Base-by-base conservation (phyloP, 345 rosid species). In the Aegle marmelos region DNA sequence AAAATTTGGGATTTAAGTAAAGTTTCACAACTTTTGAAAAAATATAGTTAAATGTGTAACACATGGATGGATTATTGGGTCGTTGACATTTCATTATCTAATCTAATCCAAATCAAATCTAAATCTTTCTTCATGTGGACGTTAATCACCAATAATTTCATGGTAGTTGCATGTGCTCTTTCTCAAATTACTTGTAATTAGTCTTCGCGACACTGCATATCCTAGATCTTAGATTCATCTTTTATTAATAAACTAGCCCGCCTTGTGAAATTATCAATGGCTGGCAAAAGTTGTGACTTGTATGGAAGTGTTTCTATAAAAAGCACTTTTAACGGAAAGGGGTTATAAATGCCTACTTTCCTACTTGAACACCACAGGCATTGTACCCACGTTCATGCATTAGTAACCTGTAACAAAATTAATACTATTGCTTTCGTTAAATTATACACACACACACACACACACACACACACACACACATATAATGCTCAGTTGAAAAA, bases 21-120 rank as follows among this genome's bases (percentile, higher is more conserved):
- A 64, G 70, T 50, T 48, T 74, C 10, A 19, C 37, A 39, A 61
- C 58, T 28, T 39, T 11, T 11, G 8, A 54, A 7, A 11, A 54
- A 56, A 27, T 27, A 37, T 39, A 24, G 70, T 64, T 60, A 62
- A 57, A 57, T 75, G 10, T 39, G 70, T 14, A 70, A 39, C 74
- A 45, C 30, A 54, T 79, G 62, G 72, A 61, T 68, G 9, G 28
- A 70, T 50, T 73, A 70, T 34, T 69, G 68, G 74, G 77, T 61
- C 58, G 88, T 80, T 88, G 79, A 75, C 68, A 77, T 36, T 79
- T 82, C 83, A 72, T 60, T 50, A 9, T 76, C 82, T n/a, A 7
- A 28, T 60, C 19, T 9, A 4, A 33, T 60, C 19, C 16, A 4
- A n/a, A 33, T 33, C 31, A 53, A 81, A 25, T 48, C 72, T 28